Evolutionary conservation across 768 basidiomycete genomes (phyloP), one percentile per base, ranked within the genome.

Genomic region (Coprinopsis strossmayeri): DNA sequence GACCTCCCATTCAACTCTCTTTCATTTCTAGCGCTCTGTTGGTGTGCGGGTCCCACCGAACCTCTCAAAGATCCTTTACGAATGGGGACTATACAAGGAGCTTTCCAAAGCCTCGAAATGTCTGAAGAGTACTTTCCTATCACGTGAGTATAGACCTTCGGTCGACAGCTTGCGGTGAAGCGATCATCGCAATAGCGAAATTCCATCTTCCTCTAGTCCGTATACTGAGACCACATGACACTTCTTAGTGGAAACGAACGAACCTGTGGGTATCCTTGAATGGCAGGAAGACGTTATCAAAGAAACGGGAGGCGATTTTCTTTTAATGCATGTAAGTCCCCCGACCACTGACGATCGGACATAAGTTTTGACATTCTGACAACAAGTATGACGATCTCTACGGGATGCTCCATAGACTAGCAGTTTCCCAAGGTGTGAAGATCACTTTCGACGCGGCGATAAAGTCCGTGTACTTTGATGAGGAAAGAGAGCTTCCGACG

Each of bases 31-130:
- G 70, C 55, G 55, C 23, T 60, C 61, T 18, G 69, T 64, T 39
- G 76, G 75, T 18, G 58, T 75, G 40, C 70, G 74, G 24, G 65
- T 79, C 5, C 74, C 78, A 34, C 78, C 78, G 20, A 79, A 79
- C 49, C 60, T 76, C 27, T 69, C 69, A 28, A 75, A 75, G 55
- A 69, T 79, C n/a, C 58, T 80, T 10, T 62, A 65, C 28, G 68
- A 70, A 49, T 80, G 78, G 77, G 74, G 74, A 2, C 61, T 77
- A n/a, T 63, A 62, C 21, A 64, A 71, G 5, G 64, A 69, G 30
- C 60, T 79, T 9, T 57, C 58, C 23, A 60, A 58, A 25, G 67
- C 69, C 27, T 49, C 54, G 26, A 61, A 59, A 28, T 67, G 66
- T 42, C 60, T 63, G 39, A 66, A 64, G 35, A 62, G 64, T 40